These are phyloP conservation scores for Pleurotus ostreatus DNA, from an alignment of 768 basidiomycete species.

Conservation along the genomic window DNA sequence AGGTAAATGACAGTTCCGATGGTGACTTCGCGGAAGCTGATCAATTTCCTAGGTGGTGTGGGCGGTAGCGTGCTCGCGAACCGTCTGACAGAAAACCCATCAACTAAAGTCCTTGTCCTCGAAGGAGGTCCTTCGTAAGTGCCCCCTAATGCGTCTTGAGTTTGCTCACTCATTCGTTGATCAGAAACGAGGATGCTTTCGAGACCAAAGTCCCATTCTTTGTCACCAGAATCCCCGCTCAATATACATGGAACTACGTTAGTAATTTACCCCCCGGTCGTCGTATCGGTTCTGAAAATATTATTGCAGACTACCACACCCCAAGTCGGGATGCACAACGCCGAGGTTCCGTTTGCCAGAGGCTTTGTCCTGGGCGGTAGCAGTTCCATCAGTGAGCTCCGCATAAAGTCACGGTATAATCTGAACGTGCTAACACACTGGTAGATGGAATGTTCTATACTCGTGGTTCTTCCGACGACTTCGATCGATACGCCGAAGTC, in stretches of 20 bases:
- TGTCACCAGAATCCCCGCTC: constrained; percentile 1
- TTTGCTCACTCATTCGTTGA: not conserved
- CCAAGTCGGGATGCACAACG: constrained; percentile 14
- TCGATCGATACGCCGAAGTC: constrained; percentile 17
- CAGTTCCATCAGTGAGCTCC: constrained; percentile 19
- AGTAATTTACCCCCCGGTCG: too few species aligned
- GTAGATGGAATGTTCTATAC: constrained; percentile 23
- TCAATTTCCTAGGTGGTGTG: constrained; percentile 1
- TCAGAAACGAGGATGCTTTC: constrained; percentile 1
- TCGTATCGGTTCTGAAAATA: too few species aligned
- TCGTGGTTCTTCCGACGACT: constrained; percentile 23
- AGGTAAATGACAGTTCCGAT: not conserved
- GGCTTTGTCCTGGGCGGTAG: constrained; percentile 18
- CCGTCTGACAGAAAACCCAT: constrained; percentile 5
- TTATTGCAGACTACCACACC: constrained; percentile 14
- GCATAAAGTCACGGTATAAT: not conserved
- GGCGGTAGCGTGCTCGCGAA: constrained; percentile 6
- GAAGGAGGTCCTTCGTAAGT: not conserved
- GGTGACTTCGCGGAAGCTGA: not conserved
- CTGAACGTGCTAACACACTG: not conserved
- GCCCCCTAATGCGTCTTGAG: not conserved
- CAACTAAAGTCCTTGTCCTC: constrained; percentile 1
- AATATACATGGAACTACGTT: constrained; percentile 15
- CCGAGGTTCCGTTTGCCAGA: constrained; percentile 12
- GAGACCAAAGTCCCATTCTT: constrained; percentile 6